Evolutionary conservation across 1,284 basidiomycete species (phyloP).

Genomic region (Coriolopsis trogii): DNA sequence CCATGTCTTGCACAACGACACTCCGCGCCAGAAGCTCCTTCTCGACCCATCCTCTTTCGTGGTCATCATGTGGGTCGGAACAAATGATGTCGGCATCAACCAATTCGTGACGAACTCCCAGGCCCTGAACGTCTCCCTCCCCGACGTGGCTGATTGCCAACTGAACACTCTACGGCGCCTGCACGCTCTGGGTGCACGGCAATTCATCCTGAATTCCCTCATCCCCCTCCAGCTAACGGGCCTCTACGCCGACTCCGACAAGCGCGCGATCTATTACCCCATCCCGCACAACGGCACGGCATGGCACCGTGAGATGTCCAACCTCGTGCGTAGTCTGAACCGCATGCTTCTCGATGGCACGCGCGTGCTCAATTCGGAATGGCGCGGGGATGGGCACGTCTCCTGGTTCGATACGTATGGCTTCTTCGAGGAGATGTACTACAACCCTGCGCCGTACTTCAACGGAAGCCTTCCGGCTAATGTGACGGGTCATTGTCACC

Average conservation of each 20-base stretch:
- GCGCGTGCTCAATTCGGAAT: slow-evolving; percentile 4
- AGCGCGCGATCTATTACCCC: slow-evolving; percentile 5
- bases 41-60: slow-evolving; percentile 5
- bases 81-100: slow-evolving; percentile 11
- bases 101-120: slow-evolving; percentile 9
- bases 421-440: slow-evolving; percentile 9
- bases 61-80: slow-evolving; percentile 6
- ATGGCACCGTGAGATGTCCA: slow-evolving; percentile 6
- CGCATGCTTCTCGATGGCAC: slow-evolving; percentile 6
- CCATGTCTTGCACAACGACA: slow-evolving; percentile 8
- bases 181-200: slow-evolving; percentile 5
- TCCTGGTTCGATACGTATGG: slow-evolving; percentile 12
- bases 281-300: slow-evolving; percentile 7
- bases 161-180: slow-evolving; percentile 4
- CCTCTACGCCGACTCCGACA: slow-evolving; percentile 4
- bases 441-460: slow-evolving; percentile 6
- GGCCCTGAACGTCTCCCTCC: neutral
- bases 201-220: slow-evolving; percentile 11
- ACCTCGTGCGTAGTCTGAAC: slow-evolving; percentile 11
- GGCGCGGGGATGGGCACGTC: slow-evolving; percentile 3
- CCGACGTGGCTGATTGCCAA: slow-evolving; percentile 9
- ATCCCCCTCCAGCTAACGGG: slow-evolving; percentile 8
- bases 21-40: neutral
- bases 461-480: slow-evolving; percentile 12
- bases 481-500: slow-evolving; percentile 10